Base-by-base conservation (phyloP, 1,139 yeast genomes). In the Candida neerlandica region DNA sequence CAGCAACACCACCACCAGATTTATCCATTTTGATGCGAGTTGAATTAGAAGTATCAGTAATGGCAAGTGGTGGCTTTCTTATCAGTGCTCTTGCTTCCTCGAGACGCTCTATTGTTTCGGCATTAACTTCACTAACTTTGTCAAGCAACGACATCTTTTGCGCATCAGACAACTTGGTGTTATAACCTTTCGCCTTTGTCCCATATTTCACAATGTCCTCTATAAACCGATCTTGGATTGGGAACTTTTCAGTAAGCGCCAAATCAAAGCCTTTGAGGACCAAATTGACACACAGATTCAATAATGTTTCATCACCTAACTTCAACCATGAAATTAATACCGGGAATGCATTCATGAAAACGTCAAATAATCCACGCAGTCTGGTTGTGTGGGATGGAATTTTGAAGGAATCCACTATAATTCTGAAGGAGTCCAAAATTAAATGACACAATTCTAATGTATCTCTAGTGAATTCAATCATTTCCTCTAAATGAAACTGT, bases 381-480 rank as follows among this genome's bases (percentile, higher is more conserved):
- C 42, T 30, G 16, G 59, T 55, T 4, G 55, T 54, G 10, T 53
- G 42, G 10, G 52, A 33, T 26, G 39, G 33, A 9, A n/a, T 46
- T 37, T 56, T 53, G 5, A 75, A 58, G 23, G 70, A 61, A 39
- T 70, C 77, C 7, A 72, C 77, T 42, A 89, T 70, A 10, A 80
- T 69, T 50, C 87, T 73, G 59, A 81, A 87, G 2, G 92, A 82
- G 51, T 81, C 85, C 16, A 92, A 66, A 39, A 92, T 69, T 2
- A 77, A 69, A 55, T 85, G 85, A 56, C 96, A 86, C 45, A 89
- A 75, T 57, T 92, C 97, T 47, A 91, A 73, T 0, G 90, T 85
- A 64, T 91, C 97, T 63, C 96, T 81, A 15, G 97, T 89, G 58
- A 90, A 91, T 54, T 89, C 95, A 45, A 86, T 77, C 62, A 89